Percentiles rank a stretch among this genome's conserved stretches.
Conservation (phyloP, 371 early-diverging fungal genomes). For the Capniomyces stellatus region DNA sequence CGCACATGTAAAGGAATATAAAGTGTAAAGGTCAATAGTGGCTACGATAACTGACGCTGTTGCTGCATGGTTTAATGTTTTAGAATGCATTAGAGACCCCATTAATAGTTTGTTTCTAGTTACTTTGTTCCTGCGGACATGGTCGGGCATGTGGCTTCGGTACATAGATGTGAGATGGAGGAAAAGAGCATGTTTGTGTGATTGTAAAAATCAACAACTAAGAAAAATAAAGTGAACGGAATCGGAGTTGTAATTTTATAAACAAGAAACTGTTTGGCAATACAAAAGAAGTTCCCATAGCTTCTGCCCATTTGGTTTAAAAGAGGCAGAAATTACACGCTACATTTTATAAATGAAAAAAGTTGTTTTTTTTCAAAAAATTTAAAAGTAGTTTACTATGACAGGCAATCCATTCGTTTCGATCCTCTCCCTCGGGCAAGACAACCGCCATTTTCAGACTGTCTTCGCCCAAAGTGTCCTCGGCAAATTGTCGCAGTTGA, state of each 20-base stretch:
- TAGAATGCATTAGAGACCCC: too few relatives aligned
- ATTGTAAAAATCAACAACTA: constrained; percentile 74
- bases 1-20: too few relatives aligned
- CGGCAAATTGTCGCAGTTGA: constrained; percentile 26
- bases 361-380: neutral
- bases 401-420: constrained; percentile 76
- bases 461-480: constrained; percentile 51
- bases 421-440: constrained; percentile 68
- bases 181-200: constrained; percentile 80
- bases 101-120: too few relatives aligned
- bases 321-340: neutral
- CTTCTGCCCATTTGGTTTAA: too few relatives aligned
- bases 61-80: too few relatives aligned
- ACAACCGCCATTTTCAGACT: constrained; percentile 49
- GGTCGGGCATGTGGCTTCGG: constrained; percentile 54
- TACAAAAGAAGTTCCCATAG: neutral
- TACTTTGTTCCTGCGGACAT: constrained; percentile 66
- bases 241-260: neutral
- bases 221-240: neutral
- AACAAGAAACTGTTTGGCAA: constrained; percentile 12
- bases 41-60: too few relatives aligned
- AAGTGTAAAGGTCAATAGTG: too few relatives aligned
- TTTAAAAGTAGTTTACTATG: constrained; percentile 27
- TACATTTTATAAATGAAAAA: neutral
- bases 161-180: constrained; percentile 61